Evolutionary conservation across 2,329 filamentous ascomycete genomes (phyloP).

Genomic region (Xylariaceae sp.): DNA sequence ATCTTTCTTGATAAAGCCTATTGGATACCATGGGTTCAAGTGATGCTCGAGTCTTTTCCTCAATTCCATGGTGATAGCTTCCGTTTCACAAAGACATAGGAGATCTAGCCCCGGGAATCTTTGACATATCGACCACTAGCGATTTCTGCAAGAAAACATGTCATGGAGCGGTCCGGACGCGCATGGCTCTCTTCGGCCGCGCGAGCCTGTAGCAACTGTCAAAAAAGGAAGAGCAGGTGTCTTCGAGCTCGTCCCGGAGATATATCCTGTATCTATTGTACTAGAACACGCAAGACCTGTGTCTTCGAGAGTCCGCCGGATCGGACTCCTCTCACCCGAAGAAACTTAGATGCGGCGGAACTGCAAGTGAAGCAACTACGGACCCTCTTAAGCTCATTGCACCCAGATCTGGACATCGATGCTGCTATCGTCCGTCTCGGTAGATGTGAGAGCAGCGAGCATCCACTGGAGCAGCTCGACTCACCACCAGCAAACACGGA

Average conservation of each 20-base stretch:
- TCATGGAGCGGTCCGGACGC: neutral
- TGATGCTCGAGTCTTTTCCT: no score
- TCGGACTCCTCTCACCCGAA: conserved; percentile 9
- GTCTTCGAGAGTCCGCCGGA: conserved; percentile 2
- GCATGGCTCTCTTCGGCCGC: neutral
- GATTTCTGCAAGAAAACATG: neutral
- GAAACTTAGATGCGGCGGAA: conserved; percentile 3
- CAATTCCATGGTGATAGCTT: no score
- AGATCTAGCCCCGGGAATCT: no score
- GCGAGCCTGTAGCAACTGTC: conserved; percentile 7
- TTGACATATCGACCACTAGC: no score
- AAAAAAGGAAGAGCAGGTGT: conserved; percentile 8
- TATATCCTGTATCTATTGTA: neutral
- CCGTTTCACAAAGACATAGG: no score
- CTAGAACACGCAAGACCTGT: conserved; percentile 1
- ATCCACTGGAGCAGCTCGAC: neutral
- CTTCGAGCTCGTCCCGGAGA: conserved; percentile 3
- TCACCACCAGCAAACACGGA: neutral
- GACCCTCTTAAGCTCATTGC: conserved; percentile 1
- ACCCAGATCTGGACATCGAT: conserved; percentile 4
- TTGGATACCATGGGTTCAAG: no score
- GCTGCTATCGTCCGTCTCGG: neutral
- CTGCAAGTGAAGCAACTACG: conserved; percentile 2
- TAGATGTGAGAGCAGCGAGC: neutral
- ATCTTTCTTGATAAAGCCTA: no score